phyloP scores from a whole-genome alignment of 2,329 filamentous ascomycete species.

The Fusarium subtropicale region DNA sequence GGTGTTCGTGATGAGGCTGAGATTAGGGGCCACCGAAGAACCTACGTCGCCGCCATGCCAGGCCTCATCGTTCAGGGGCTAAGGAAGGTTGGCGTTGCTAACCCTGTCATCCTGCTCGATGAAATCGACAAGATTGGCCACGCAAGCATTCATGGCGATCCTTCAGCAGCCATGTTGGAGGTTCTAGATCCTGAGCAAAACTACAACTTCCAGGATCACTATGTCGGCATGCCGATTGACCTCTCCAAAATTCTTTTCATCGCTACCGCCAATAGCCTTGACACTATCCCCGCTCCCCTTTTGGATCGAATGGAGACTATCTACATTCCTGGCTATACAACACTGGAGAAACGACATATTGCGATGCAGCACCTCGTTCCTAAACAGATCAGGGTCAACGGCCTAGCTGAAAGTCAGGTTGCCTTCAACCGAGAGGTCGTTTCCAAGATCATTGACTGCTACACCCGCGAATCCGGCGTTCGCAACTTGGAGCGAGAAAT shows the following conservation, averaged over 20 bases:
- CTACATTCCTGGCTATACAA: constrained; percentile 92
- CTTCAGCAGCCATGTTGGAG: constrained; percentile 96
- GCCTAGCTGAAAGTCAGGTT: constrained; percentile 80
- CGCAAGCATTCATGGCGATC: constrained; percentile 93
- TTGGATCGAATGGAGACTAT: constrained; percentile 98
- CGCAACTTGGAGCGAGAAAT: constrained; percentile 97
- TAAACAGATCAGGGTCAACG: constrained; percentile 93
- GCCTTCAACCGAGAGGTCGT: constrained; percentile 84
- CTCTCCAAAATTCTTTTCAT: constrained; percentile 98
- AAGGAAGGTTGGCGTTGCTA: constrained; percentile 94
- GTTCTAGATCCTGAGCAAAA: constrained; percentile 98
- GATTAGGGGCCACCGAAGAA: constrained; percentile 92
- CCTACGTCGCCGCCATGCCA: constrained; percentile 99
- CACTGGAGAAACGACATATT: constrained; percentile 95
- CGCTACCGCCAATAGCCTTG: constrained; percentile 92
- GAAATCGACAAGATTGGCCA: constrained; percentile 98
- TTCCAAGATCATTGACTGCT: constrained; percentile 94
- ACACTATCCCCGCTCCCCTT: constrained; percentile 93
- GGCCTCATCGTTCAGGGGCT: constrained; percentile 92
- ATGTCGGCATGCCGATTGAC: constrained; percentile 94
- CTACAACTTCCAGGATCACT: constrained; percentile 93
- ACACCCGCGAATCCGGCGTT: constrained; percentile 96
- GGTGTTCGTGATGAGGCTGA: constrained; percentile 97
- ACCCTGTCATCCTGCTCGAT: constrained; percentile 94
- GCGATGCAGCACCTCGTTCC: constrained; percentile 93